These are phyloP conservation scores for Microstegium vimineum DNA, from an alignment of 176 grass and related monocot genomes.

Conservation along the genomic window DNA sequence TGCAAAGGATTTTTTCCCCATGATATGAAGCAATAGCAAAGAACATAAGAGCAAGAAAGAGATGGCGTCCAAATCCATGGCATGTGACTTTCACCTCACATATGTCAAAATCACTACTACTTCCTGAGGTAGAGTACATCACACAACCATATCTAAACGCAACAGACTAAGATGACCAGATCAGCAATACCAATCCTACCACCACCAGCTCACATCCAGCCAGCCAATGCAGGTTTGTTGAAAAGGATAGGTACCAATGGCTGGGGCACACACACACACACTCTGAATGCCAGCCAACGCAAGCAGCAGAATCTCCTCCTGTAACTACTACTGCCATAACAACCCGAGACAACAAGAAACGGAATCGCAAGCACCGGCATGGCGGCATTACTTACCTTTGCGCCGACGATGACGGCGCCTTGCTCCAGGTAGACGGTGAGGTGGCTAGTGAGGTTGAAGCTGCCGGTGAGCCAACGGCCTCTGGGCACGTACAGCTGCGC, in stretches of 20 bases:
- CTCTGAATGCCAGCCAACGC: conserved; percentile 9
- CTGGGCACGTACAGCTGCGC: conserved; percentile 88
- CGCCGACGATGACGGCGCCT: conserved; percentile 63
- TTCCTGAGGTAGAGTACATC: background rate
- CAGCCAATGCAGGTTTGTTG: conserved; percentile 30
- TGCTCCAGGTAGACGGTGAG: conserved; percentile 84
- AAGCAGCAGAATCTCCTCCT: conserved; percentile 1
- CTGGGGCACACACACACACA: background rate
- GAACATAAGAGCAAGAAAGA: background rate
- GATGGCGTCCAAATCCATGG: conserved; percentile 9
- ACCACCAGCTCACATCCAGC: conserved; percentile 27
- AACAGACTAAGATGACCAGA: conserved; percentile 19
- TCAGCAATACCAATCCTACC: conserved; percentile 21
- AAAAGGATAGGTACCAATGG: conserved; percentile 40
- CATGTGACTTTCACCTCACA: conserved; percentile 30
- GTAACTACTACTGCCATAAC: conserved; percentile 21
- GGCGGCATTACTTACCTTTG: conserved; percentile 49
- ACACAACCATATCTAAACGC: conserved; percentile 45
- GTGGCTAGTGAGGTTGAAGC: conserved; percentile 93
- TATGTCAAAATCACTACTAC: conserved; percentile 35
- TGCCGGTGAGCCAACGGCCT: conserved; percentile 90
- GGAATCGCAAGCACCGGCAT: background rate
- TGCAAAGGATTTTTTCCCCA: conserved; percentile 14
- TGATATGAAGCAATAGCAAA: background rate
- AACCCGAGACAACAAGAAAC: conserved; percentile 21